A percentile compares a stretch with the other conserved stretches of the same genome.
Conservation (phyloP, 164 flowering plant genomes). For the Platanus orientalis region DNA sequence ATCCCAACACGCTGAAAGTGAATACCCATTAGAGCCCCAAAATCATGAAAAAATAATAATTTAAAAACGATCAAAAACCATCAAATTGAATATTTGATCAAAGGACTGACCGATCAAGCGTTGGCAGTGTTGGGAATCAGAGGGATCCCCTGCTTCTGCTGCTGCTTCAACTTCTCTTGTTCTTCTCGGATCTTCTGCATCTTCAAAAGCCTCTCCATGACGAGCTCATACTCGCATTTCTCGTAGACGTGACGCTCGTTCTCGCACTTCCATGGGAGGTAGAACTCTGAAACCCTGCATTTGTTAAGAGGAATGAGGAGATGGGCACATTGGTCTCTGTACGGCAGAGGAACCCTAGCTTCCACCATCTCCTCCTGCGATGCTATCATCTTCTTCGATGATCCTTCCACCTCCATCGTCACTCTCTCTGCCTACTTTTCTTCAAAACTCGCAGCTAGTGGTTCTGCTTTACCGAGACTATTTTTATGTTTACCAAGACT, state of each 20-base stretch:
- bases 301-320: constrained; percentile 92
- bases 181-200: constrained; percentile 88
- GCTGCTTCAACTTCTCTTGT: constrained; percentile 33
- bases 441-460: too few relatives aligned
- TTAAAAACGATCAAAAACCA: too few relatives aligned
- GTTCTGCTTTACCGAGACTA: too few relatives aligned
- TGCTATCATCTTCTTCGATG: constrained; percentile 99
- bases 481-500: too few relatives aligned
- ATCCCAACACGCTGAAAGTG: too few relatives aligned
- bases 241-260: constrained; percentile 86
- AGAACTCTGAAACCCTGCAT: constrained; percentile 79
- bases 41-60: too few relatives aligned
- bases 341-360: constrained; percentile 68
- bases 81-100: too few relatives aligned
- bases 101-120: constrained; percentile 27
- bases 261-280: constrained; percentile 97
- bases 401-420: constrained; percentile 64
- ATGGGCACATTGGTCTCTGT: constrained; percentile 97
- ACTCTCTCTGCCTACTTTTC: constrained; percentile 7
- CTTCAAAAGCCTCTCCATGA: constrained; percentile 90
- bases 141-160: constrained; percentile 48
- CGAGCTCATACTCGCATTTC: constrained; percentile 98
- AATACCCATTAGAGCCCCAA: too few relatives aligned
- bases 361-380: constrained; percentile 88
- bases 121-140: constrained; percentile 73